A percentile compares a stretch with the other conserved stretches of the same genome.
Evolutionary conservation across 139 green algal species (phyloP).

Genomic region (Limnomonas spitsbergensis): DNA sequence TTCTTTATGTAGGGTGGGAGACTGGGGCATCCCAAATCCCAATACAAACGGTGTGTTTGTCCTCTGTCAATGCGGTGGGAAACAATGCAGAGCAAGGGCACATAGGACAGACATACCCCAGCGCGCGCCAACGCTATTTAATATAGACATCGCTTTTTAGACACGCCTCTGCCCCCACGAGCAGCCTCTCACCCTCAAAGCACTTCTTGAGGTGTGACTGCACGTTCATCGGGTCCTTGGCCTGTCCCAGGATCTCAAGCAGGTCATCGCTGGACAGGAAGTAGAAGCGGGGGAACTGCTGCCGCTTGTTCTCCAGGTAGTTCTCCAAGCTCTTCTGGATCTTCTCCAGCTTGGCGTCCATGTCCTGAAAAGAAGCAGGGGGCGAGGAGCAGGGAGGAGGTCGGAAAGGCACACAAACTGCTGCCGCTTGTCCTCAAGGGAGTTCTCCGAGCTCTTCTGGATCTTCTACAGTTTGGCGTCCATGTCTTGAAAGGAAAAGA

Average conservation of each 20-base stretch:
- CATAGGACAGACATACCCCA: no score
- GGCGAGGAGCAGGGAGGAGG: no score
- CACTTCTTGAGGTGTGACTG: conserved; percentile 84
- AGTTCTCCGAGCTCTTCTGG: conserved; percentile 85
- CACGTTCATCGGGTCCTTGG: conserved; percentile 82
- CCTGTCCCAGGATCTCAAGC: conserved; percentile 86
- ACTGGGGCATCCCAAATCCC: no score
- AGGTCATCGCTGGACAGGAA: conserved; percentile 86
- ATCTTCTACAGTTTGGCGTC: conserved; percentile 83
- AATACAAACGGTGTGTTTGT: no score
- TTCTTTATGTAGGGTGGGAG: no score
- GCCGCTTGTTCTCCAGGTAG: conserved; percentile 86
- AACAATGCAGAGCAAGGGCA: no score
- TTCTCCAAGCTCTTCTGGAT: conserved; percentile 88
- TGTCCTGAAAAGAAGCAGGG: conserved; percentile 57
- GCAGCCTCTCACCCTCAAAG: conserved; percentile 75
- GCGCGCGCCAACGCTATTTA: no score
- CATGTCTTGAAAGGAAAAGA: conserved; percentile 72
- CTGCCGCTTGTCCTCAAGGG: conserved; percentile 84
- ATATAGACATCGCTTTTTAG: no score
- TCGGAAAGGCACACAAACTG: conserved; percentile 91
- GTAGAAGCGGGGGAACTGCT: conserved; percentile 90
- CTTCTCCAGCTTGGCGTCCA: conserved; percentile 81
- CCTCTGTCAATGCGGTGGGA: no score
- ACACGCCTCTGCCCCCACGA: no score